These are phyloP conservation scores for Odonthalia washingtoniensis DNA, from an alignment of 31 red algal genomes.

Conservation along the genomic window DNA sequence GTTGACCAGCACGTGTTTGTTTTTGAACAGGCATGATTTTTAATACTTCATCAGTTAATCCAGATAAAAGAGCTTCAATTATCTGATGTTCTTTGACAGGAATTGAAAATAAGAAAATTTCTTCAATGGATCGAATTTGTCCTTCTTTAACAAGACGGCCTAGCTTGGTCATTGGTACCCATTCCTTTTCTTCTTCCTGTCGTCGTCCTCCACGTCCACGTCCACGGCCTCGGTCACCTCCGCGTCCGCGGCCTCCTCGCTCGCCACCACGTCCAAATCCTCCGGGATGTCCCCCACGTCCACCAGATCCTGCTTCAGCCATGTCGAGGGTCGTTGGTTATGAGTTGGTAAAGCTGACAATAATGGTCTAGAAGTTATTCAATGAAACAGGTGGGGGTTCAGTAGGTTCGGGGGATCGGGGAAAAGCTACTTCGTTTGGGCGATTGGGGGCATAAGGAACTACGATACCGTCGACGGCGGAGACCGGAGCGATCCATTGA, in stretches of 20 bases:
- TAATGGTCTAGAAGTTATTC: too few species aligned
- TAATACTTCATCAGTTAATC: conserved; percentile 94
- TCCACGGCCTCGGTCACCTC: conserved; percentile 73
- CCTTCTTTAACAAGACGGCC: conserved; percentile 98
- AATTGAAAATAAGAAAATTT: conserved; percentile 98
- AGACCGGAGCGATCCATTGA: too few species aligned
- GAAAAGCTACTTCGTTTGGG: too few species aligned
- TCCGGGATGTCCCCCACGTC: conserved; percentile 70
- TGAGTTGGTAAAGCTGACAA: not conserved
- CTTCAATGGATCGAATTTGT: conserved; percentile 93
- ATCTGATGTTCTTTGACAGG: conserved; percentile 98
- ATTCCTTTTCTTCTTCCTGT: conserved; percentile 95
- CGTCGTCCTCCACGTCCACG: conserved; percentile 76
- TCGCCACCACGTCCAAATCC: conserved; percentile 76
- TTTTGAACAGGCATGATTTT: conserved; percentile 99
- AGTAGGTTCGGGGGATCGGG: too few species aligned
- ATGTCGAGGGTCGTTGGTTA: not conserved
- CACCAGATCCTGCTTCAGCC: conserved; percentile 61
- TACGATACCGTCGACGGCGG: too few species aligned
- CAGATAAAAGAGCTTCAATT: conserved; percentile 86
- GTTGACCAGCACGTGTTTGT: conserved; percentile 97
- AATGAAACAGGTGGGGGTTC: too few species aligned
- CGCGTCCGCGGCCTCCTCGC: conserved; percentile 65
- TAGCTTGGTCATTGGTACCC: conserved; percentile 98
- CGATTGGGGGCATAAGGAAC: too few species aligned